A percentile compares a stretch with the other conserved stretches of the same genome.
phyloP scores from a whole-genome alignment of 2,329 filamentous ascomycete genomes.

The Microdochium bolleyi region DNA sequence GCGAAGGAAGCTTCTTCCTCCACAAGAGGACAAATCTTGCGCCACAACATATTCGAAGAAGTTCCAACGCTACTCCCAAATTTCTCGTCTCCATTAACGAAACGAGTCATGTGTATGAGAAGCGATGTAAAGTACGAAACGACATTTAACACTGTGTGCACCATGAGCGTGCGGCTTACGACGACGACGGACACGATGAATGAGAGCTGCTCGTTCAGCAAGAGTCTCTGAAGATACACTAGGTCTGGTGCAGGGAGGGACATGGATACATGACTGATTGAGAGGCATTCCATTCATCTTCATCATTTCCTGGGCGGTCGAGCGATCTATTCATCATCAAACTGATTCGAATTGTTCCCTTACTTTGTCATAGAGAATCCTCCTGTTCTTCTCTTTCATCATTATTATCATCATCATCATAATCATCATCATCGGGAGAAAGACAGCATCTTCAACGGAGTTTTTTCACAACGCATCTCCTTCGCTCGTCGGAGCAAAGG shows the following conservation, averaged over 20 bases:
- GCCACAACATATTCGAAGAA: background rate
- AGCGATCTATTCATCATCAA: background rate
- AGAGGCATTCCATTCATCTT: background rate
- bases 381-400: too few relatives aligned
- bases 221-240: background rate
- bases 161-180: background rate
- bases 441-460: too few relatives aligned
- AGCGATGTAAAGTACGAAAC: background rate
- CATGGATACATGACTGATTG: background rate
- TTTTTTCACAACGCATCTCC: too few relatives aligned
- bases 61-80: background rate
- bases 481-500: too few relatives aligned
- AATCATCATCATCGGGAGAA: too few relatives aligned
- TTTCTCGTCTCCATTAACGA: background rate
- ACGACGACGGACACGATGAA: background rate
- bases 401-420: too few relatives aligned
- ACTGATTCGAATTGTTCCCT: background rate
- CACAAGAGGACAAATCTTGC: too few relatives aligned
- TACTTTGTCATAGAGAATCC: background rate
- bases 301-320: background rate
- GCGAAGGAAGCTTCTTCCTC: too few relatives aligned
- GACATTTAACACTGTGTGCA: background rate
- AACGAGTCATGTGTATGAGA: background rate
- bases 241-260: background rate
- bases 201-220: background rate